Base-by-base conservation (phyloP, 805 yeast species). In the Yamadazyma nakazawae region DNA sequence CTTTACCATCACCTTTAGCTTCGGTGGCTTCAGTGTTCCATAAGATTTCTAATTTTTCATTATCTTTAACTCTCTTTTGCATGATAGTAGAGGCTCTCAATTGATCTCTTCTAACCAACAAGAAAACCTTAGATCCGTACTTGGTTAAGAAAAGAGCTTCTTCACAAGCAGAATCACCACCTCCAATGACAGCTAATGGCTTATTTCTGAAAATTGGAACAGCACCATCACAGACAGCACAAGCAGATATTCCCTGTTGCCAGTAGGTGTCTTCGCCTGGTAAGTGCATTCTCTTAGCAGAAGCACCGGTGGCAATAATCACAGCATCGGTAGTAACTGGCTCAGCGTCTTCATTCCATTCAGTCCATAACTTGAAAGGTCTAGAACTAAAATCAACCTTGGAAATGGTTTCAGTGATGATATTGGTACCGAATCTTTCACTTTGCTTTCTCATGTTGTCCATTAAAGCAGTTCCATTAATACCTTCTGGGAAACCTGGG, bases 221-320 rank as follows among this genome's bases (percentile, higher is more conserved):
- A 30, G 99, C 99, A 71, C 99, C 99, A 67, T 94, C 99, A 75
- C 99, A 94, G 52, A 94, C 99, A 35, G 99, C 99, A 78, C 99
- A 94, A 14, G 99, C 99, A 57, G 96, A 88, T 57, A 94, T 94
- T 69, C 99, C 99, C 67, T 85, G 86, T 77, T 94, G 99, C 99
- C 99, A 94, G 81, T 94, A 94, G 31, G 80, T 79, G 56, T 94
- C 98, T 75, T 94, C 99, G 60, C 99, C 99, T 49, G 97, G 96
- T 52, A 94, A 75, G 64, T 80, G 72, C 72, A 94, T 79, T 76
- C 99, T 88, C 79, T 85, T 89, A 49, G 99, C 99, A 35, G 96
- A 85, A 18, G 99, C 99, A 64, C 99, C 99, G 40, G 99, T 94
- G 55, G 99, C 96, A 53, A 94, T 69, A 56, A 94, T 83, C 44